Percentiles rank a stretch among this genome's conserved stretches.
phyloP scores from a whole-genome alignment of 257 asterid species.

The Echites panduratus region DNA sequence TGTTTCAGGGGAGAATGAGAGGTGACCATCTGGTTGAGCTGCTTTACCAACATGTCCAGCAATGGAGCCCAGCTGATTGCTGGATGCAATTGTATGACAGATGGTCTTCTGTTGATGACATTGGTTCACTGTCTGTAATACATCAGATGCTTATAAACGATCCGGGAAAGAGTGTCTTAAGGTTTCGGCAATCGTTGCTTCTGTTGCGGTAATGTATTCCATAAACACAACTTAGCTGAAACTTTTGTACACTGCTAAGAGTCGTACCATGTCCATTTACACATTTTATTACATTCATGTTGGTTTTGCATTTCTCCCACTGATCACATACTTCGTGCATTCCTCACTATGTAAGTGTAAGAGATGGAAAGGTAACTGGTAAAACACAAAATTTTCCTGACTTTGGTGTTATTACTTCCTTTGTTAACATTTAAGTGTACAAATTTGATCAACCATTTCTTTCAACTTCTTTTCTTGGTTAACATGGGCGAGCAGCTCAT shows the following conservation, averaged over 20 bases:
- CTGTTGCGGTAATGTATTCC: constrained; percentile 32
- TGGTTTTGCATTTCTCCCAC: not conserved
- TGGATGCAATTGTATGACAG: constrained; percentile 48
- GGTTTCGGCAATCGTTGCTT: constrained; percentile 46
- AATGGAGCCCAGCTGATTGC: constrained; percentile 53
- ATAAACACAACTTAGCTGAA: not conserved
- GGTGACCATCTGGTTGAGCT: constrained; percentile 42
- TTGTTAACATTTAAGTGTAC: not conserved
- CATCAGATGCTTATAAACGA: constrained; percentile 41
- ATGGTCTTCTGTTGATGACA: constrained; percentile 52
- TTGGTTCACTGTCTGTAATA: constrained; percentile 45
- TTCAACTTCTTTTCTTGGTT: not conserved
- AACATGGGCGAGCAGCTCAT: not conserved
- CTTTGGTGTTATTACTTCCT: not conserved
- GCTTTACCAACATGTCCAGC: constrained; percentile 27
- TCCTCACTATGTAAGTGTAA: not conserved
- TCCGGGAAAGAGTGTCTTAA: constrained; percentile 38
- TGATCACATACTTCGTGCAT: constrained; percentile 5
- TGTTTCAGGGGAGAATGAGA: constrained; percentile 44
- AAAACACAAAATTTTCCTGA: not conserved
- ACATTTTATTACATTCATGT: constrained; percentile 1
- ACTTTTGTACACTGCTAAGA: not conserved
- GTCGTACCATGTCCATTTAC: not conserved
- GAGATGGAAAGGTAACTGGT: not conserved
- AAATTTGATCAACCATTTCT: constrained; percentile 1